Base-by-base conservation (phyloP, 352 stramenopile genomes). In the Stephanocyclus meneghinianus region DNA sequence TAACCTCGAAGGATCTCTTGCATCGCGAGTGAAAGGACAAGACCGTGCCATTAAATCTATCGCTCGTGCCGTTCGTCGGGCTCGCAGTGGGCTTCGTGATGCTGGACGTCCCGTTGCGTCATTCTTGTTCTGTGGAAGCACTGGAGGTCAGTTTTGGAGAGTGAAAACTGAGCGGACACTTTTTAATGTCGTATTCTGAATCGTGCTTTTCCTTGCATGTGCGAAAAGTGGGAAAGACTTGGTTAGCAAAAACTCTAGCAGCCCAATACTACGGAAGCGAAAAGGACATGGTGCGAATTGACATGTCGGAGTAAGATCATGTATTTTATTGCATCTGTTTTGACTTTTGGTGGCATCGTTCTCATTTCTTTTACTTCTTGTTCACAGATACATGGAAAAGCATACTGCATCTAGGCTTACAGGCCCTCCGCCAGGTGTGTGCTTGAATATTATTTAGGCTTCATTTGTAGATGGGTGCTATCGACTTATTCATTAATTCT, bases 211-310 rank as follows among this genome's bases (percentile, higher is more conserved):
- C 70, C 96, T 62, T 93, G 92, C 2, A 91, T 94, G 6, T 97
- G 92, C 16, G 30, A 40, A 32, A 9, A 56, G 59, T 57, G 13
- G 55, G 44, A 30, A 98, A 98, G 81, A 98, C 96, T 5, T 95
- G 97, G 73, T 79, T 98, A 15, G 85, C 77, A 53, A 94, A 95
- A 83, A 91, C 92, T 6, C 77, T 98, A 6, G 95, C 93, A 6
- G 92, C 97, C 42, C 93, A 95, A 56, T 93, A 98, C n/a, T 98
- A 97, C 75, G 95, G 97, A 48, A 91, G 91, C 16, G 95, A 97
- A 32, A 91, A 95, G 48, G 92, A 95, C n/a, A 92, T 98, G 73
- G 94, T 95, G 18, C 89, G 95, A 18, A 97, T 98, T 56, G 96
- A 98, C 85, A 98, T 98, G 95, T 98, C 94, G 18, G 96, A 98